phyloP scores from a whole-genome alignment of 73 alveolate genomes.

The Paramecium sonneborni region DNA sequence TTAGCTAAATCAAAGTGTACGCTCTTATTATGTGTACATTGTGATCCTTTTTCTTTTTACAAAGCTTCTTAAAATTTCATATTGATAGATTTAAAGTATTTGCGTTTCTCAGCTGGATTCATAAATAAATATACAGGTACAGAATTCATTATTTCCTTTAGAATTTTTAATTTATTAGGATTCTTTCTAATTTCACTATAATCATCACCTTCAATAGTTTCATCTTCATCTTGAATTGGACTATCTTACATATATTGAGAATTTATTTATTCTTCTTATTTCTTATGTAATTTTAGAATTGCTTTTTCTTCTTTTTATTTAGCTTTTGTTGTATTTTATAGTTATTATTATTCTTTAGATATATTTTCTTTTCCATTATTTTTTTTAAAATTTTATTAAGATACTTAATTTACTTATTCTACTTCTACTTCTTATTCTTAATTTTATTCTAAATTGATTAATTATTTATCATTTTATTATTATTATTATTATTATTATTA shows the following conservation, averaged over 20 bases:
- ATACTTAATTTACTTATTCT: not conserved
- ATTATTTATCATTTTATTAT: not conserved
- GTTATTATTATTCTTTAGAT: not conserved
- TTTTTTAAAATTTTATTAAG: not conserved
- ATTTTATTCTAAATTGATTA: not conserved
- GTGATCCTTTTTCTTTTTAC: conserved; percentile 33
- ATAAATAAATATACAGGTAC: conserved; percentile 45
- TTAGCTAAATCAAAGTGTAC: conserved; percentile 1
- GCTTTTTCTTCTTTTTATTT: conserved; percentile 8
- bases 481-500: too few species aligned
- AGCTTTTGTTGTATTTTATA: not conserved
- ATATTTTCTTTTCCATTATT: not conserved
- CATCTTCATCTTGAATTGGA: not conserved
- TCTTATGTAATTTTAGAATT: not conserved
- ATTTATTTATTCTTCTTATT: not conserved
- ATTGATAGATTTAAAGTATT: conserved; percentile 13
- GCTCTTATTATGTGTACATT: not conserved
- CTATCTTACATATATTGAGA: not conserved
- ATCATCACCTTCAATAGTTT: conserved; percentile 42
- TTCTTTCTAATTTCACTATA: conserved; percentile 7
- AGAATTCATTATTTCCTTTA: conserved; percentile 38
- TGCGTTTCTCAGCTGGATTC: conserved; percentile 55
- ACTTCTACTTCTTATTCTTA: not conserved
- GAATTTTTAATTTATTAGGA: not conserved
- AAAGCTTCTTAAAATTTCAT: not conserved